Evolutionary conservation across 768 basidiomycete species (phyloP), one percentile per base, ranked within the genome.

Genomic region (Suillus discolor): DNA sequence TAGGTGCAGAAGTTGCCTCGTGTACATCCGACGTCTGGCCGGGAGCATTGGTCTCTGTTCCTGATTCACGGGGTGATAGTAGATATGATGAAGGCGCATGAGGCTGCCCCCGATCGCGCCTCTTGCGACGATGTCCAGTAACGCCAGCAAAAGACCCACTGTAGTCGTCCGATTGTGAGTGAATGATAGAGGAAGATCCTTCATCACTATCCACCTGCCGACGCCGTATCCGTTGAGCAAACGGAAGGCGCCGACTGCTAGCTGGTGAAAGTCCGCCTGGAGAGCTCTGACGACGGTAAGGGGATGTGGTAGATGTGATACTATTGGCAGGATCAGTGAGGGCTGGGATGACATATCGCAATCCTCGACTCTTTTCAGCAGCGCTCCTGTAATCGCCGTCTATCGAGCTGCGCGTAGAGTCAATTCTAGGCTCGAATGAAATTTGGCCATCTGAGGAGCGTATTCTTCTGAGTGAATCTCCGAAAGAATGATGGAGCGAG

Each of bases 351-450:
- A 73, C 71, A 54, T 67, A 62, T 64, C 75, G 72, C 76, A 73
- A 77, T 20, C 71, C 64, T 65, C 68, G 69, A 44, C 53, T 51
- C 31, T 64, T 73, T 18, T 73, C 75, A 51, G 88, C 85, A 2
- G 70, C 74, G 66, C 82, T 87, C 44, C 74, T 76, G 59, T 79
- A 79, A 51, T 83, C 82, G 28, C 81, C 79, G 16, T 85, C 82
- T 23, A 82, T 64, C 25, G 86, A 87, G 61, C 77, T 78, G n/a
- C 79, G 78, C 12, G 81, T 79, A 6, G 81, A 79, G 65, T 85
- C 83, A 12, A 83, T 74, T 23, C 78, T 68, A 20, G 88, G 89
- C 65, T 89, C 86, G 67, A 90, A 89, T 1, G 88, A 86, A 38
- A 88, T 67, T 39, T 75, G 80, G 12, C 80, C 85, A 60, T 89